Evolutionary conservation across 2,329 filamentous ascomycete genomes (phyloP).

Genomic region (Paracorniculantispora psalliotae): DNA sequence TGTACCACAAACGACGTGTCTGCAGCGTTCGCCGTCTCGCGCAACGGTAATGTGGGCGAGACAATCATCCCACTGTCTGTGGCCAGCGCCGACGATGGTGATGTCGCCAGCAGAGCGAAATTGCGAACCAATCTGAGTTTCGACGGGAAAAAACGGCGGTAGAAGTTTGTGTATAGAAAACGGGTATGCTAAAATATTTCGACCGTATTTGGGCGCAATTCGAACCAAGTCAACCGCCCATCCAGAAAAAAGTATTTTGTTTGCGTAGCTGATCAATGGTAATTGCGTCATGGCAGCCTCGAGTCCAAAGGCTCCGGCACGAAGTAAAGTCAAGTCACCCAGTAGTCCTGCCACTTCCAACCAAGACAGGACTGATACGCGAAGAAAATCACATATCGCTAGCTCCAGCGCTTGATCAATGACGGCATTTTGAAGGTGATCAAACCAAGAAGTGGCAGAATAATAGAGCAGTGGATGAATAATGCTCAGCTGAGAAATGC

Average conservation of each 20-base stretch:
- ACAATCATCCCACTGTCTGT: neutral
- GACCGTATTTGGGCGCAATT: neutral
- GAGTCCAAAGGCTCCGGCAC: neutral
- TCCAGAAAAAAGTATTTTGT: neutral
- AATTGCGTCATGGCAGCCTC: neutral
- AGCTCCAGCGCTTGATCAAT: neutral
- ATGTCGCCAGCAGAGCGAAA: neutral
- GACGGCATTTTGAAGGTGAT: neutral
- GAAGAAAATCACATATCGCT: neutral
- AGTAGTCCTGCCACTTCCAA: neutral
- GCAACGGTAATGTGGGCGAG: neutral
- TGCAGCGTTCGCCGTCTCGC: neutral
- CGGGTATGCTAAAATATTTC: neutral
- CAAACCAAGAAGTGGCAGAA: neutral
- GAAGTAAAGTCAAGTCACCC: neutral
- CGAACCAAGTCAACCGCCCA: constrained; percentile 1
- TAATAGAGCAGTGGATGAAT: neutral
- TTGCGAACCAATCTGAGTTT: constrained; percentile 2
- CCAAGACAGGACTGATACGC: neutral
- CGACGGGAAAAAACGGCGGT: neutral
- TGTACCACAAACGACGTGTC: neutral
- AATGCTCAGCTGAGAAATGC: neutral
- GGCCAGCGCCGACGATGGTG: neutral
- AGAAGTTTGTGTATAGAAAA: neutral
- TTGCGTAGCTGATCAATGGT: neutral